A percentile compares a stretch with the other conserved stretches of the same genome.
These are phyloP conservation scores for Prunus padus DNA, from an alignment of 306 rosid species.

Conservation along the genomic window DNA sequence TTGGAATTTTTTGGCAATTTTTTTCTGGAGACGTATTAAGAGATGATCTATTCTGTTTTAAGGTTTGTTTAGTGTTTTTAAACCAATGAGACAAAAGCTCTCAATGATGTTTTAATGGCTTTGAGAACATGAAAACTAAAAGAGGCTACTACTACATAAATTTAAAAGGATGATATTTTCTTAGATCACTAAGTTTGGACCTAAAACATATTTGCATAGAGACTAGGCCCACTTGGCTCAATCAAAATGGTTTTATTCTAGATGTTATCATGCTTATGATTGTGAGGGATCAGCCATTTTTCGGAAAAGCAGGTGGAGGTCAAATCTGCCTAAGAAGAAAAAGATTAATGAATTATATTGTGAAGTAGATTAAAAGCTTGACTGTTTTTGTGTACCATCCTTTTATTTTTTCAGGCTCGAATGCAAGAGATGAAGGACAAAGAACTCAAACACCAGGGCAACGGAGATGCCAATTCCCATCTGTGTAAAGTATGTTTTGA, in stretches of 20 bases:
- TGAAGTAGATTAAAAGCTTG: background rate
- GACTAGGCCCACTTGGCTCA: background rate
- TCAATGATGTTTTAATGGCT: background rate
- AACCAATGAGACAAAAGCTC: background rate
- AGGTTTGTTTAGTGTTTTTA: background rate
- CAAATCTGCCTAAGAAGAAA: background rate
- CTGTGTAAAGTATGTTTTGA: conserved; percentile 95
- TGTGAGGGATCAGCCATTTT: background rate
- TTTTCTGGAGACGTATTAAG: background rate
- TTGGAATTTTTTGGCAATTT: background rate
- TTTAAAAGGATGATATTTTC: background rate
- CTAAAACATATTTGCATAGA: background rate
- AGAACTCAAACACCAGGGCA: conserved; percentile 71
- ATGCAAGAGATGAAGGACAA: conserved; percentile 97
- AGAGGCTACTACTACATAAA: background rate
- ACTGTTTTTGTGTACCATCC: background rate
- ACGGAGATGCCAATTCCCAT: conserved; percentile 87
- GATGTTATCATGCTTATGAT: background rate
- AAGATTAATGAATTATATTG: background rate
- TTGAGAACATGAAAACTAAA: background rate
- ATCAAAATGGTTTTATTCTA: background rate
- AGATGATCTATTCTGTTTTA: background rate
- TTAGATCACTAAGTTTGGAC: background rate
- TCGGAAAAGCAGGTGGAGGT: background rate
- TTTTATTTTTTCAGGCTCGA: conserved; percentile 62